Percentiles rank a stretch among this genome's conserved stretches.
Evolutionary conservation across 2,329 filamentous ascomycete genomes (phyloP).

Genomic region (Ophiocordyceps camponoti-rufipedis): DNA sequence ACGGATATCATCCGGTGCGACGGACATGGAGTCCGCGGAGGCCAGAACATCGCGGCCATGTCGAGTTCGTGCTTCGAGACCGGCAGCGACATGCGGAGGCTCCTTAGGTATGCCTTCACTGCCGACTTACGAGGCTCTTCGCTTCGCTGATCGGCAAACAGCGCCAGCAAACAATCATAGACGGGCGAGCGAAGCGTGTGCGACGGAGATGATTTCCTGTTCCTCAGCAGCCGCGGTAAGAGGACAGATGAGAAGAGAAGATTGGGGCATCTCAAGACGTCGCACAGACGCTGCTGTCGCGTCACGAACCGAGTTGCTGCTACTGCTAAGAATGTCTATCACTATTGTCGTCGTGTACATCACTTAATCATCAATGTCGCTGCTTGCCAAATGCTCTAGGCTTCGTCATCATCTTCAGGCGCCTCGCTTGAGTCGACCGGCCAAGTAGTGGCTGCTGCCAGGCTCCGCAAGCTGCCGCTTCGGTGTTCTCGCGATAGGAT

Average conservation of each 20-base stretch:
- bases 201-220: not conserved
- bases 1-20: too few relatives aligned
- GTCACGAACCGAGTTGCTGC: not conserved
- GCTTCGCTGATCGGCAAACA: not conserved
- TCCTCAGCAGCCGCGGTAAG: too few relatives aligned
- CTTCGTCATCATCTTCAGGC: conserved; percentile 4
- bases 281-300: too few relatives aligned
- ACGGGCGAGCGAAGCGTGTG: not conserved
- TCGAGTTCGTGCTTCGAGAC: too few relatives aligned
- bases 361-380: not conserved
- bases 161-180: not conserved
- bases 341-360: not conserved
- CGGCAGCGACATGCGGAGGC: too few relatives aligned
- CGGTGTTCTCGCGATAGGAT: conserved; percentile 36
- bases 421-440: conserved; percentile 5
- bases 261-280: too few relatives aligned
- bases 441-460: conserved; percentile 9
- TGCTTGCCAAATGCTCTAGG: not conserved
- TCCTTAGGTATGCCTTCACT: not conserved
- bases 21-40: too few relatives aligned
- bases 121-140: not conserved
- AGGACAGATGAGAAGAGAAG: too few relatives aligned
- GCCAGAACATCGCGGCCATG: too few relatives aligned
- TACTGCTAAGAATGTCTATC: not conserved
- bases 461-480: conserved; percentile 20